Evolutionary conservation across 108 stramenopile species (phyloP).

Genomic region (Fragilariopsis cylindrus): DNA sequence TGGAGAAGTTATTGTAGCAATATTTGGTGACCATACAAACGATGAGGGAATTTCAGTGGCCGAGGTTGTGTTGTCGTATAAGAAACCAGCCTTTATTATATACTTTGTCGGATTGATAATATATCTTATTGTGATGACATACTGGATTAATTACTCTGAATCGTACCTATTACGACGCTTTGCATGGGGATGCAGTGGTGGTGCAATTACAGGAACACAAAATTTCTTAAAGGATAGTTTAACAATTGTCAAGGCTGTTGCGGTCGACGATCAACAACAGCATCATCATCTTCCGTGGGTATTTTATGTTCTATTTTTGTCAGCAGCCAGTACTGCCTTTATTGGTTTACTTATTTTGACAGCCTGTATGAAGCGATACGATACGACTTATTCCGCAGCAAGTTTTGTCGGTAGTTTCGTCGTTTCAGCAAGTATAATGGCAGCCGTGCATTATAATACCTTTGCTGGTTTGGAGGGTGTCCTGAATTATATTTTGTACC

Average conservation of each 20-base stretch:
- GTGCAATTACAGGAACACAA: constrained; percentile 69
- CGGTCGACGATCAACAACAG: constrained; percentile 1
- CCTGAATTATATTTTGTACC: constrained; percentile 61
- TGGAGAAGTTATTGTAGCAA: constrained; percentile 75
- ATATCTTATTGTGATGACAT: constrained; percentile 44
- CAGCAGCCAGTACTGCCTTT: constrained; percentile 60
- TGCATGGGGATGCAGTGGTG: constrained; percentile 61
- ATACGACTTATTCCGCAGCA: constrained; percentile 78
- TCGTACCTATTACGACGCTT: constrained; percentile 38
- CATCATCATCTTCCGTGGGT: neutral
- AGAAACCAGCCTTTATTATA: constrained; percentile 45
- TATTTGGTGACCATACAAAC: constrained; percentile 88
- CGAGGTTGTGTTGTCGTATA: constrained; percentile 74
- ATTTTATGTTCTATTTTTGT: constrained; percentile 26
- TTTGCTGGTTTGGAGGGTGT: constrained; percentile 50
- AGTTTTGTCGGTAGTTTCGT: constrained; percentile 85
- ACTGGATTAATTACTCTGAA: constrained; percentile 38
- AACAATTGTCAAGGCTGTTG: constrained; percentile 51
- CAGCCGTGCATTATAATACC: constrained; percentile 73
- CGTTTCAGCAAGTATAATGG: constrained; percentile 69
- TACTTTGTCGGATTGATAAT: constrained; percentile 54
- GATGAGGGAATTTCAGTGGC: constrained; percentile 50
- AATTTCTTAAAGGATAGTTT: constrained; percentile 81
- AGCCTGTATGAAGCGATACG: constrained; percentile 82
- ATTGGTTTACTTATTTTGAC: constrained; percentile 63